Base-by-base conservation (phyloP, 75 land plant species). In the Selaginella tamariscina region DNA sequence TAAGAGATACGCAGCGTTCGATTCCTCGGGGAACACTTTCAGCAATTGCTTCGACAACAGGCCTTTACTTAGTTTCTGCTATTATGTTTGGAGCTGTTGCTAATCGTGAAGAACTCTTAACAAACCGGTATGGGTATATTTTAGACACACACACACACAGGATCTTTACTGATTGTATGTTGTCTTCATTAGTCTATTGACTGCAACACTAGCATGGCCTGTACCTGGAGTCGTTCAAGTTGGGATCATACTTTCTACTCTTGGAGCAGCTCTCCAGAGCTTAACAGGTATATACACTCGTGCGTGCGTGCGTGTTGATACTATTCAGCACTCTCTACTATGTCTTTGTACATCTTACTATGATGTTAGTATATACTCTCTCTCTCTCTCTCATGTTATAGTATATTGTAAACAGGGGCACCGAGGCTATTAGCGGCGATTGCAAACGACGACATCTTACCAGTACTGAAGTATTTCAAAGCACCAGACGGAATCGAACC, bases 201-300 rank as follows among this genome's bases (percentile, higher is more conserved):
- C 98, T 23, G 98, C 98, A 66, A 78, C 83, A 67, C 70, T 94
- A 27, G 98, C 98, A 68, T 94, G 98, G 98, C 98, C 98, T 56
- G 83, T 84, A 32, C 91, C 98, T 28, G 88, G 81, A 49, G 77
- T 90, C 30, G 80, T 94, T 62, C 85, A 94, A 70, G 71, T 90
- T 66, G 98, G 96, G 49, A 87, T 94, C 28, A 85, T 94, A 39
- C 82, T 94, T 31, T 94, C 98, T 30, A 94, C 98, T 31, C 76
- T 94, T 33, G 98, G 98, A 29, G 98, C 98, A 56, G 98, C 98
- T 32, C 88, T 94, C 32, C 98, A 94, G 69, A 83, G 87, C 76
- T 56, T 94, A 32, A 87, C 96, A 57, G n/a, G n/a, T n/a, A n/a
- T n/a, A n/a, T n/a, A n/a, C n/a, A n/a, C n/a, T n/a, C n/a, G n/a